phyloP scores from a whole-genome alignment of 1,139 yeast species.

The Casaregolazyma suthepensis region DNA sequence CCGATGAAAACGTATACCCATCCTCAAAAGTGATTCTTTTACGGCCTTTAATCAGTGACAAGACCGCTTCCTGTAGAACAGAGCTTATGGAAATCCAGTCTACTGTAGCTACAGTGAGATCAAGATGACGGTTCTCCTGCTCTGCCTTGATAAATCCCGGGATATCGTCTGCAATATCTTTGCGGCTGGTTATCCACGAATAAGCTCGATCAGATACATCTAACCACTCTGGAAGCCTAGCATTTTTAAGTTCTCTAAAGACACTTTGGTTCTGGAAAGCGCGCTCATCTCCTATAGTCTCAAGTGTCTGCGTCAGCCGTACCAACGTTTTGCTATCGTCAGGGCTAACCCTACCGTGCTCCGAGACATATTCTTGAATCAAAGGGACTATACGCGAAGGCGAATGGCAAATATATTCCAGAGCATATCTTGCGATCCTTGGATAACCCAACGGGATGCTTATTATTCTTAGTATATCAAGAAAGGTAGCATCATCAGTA shows the following conservation, averaged over 20 bases:
- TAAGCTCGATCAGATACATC: constrained; percentile 11
- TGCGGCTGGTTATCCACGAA: constrained; percentile 18
- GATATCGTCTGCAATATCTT: constrained; percentile 14
- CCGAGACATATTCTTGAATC: constrained; percentile 19
- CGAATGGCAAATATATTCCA: constrained; percentile 52
- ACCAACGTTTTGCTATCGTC: constrained; percentile 20
- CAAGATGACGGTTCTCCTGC: constrained; percentile 11
- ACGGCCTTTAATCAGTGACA: constrained; percentile 16
- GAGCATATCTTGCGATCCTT: constrained; percentile 52
- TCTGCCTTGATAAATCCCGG: constrained; percentile 9
- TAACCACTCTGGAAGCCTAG: constrained; percentile 13
- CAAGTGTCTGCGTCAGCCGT: constrained; percentile 24
- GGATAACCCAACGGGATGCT: constrained; percentile 29
- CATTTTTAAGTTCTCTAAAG: constrained; percentile 12
- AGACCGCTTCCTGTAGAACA: constrained; percentile 22
- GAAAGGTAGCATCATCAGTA: constrained; percentile 28
- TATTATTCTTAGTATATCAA: constrained; percentile 24
- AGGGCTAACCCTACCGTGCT: constrained; percentile 20
- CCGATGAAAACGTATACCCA: constrained; percentile 20
- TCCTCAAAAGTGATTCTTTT: constrained; percentile 22
- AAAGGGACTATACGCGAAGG: constrained; percentile 25
- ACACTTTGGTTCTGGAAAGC: constrained; percentile 16
- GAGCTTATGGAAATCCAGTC: constrained; percentile 26
- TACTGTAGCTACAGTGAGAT: constrained; percentile 20
- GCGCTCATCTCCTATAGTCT: constrained; percentile 23